Percentiles rank a stretch among this genome's conserved stretches.
Conservation (phyloP, 1,284 basidiomycete genomes). For the Ceratobasidium sp. region DNA sequence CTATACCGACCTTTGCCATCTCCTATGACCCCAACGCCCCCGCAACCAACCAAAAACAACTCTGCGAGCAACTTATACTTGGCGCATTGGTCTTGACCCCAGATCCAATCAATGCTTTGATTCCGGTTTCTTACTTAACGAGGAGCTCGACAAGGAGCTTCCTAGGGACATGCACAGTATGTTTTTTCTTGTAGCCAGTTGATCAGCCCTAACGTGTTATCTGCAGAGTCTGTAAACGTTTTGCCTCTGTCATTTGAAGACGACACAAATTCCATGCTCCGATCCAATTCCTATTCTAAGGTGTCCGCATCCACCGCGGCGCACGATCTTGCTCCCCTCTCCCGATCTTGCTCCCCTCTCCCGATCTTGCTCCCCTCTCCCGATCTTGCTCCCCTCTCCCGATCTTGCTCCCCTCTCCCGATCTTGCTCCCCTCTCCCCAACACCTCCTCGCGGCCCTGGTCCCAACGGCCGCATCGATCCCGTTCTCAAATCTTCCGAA, state of each 20-base stretch:
- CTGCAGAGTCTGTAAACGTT: conserved; percentile 85
- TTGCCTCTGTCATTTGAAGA: conserved; percentile 86
- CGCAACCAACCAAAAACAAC: too few species aligned
- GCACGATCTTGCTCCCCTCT: too few species aligned
- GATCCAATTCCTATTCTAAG: conserved; percentile 51
- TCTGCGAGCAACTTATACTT: too few species aligned
- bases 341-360: too few species aligned
- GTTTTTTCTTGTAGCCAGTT: too few species aligned
- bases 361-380: too few species aligned
- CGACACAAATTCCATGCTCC: conserved; percentile 54
- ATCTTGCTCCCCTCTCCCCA: conserved; percentile 88
- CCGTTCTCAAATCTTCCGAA: conserved; percentile 75
- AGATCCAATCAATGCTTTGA: too few species aligned
- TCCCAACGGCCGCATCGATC: conserved; percentile 62
- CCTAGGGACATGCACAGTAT: conserved; percentile 72
- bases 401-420: too few species aligned
- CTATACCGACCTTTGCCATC: too few species aligned
- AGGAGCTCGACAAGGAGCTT: conserved; percentile 82
- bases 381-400: too few species aligned
- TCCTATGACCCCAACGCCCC: too few species aligned
- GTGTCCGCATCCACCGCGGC: conserved; percentile 91
- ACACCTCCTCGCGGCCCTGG: conserved; percentile 73
- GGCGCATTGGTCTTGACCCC: too few species aligned
- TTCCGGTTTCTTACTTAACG: conserved; percentile 84
- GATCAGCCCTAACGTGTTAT: conserved; percentile 31